Base-by-base conservation (phyloP, 129 eudicot species). In the Saussurea involucrata region DNA sequence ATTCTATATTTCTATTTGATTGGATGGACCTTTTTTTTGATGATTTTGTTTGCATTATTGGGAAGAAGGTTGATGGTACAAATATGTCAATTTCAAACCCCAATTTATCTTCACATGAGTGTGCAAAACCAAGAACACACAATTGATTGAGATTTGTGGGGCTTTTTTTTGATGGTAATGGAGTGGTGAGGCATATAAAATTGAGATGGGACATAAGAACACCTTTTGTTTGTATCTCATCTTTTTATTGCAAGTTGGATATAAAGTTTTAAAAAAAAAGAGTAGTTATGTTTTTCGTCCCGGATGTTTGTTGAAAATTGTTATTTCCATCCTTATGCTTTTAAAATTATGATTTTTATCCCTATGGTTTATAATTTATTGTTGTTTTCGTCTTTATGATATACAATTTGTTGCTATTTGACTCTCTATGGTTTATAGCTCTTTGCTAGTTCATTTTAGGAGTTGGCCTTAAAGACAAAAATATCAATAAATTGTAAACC, bases 131-230 rank as follows among this genome's bases (percentile, higher is more conserved):
- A 71, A 71, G 25, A 18, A 57, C 8, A 73, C 6, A 73, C 17
- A 27, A 57, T 32, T 73, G 69, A 63, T 61, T 74, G 70, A 63
- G 58, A 74, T 37, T 9, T 63, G 64, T 75, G 64, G 72, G 44
- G 27, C 29, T 40, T 40, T 42, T 63, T 42, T 75, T 40, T 37
- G 20, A 27, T 66, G 29, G 46, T 42, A 24, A n/a, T 27, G 25
- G 65, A 24, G 10, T 27, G 25, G 40, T 34, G 40, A 75, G 36
- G 24, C 69, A 75, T 55, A 18, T 29, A 55, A 5, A 57, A 73
- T 73, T 53, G 6, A 75, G 42, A 75, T 63, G 78, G 31, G 49
- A 72, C 67, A 15, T 58, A 18, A n/a, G 24, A 53, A 33, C 6
- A 68, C 25, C 49, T 36, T 31, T 68, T 33, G 72, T 17, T 68